Evolutionary conservation across 106 monocot species (phyloP), one percentile per base, ranked within the genome.

Genomic region (Acorus gramineus): DNA sequence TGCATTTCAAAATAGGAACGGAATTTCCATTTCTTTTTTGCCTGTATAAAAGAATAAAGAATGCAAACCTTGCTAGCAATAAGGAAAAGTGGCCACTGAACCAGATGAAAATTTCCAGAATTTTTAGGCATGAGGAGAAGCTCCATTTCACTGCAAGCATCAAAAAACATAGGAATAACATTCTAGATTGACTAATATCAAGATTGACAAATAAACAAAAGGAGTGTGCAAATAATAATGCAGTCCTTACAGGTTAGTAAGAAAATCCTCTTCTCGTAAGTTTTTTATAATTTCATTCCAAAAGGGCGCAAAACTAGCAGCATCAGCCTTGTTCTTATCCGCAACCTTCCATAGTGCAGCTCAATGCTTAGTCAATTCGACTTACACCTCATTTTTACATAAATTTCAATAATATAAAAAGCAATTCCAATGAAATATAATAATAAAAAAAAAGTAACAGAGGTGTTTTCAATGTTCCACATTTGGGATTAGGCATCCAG

Each of bases 251-350:
- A 75, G 55, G 66, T 86, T 86, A 58, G 73, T 76, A 69, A 94
- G 84, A 42, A 90, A 94, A 78, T 94, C 94, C 74, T 94, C 94
- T 44, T 84, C 81, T 46, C 94, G 76, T 71, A 94, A 74, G 75
- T 80, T 90, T 61, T 68, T 82, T 52, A 94, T 74, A 63, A 90
- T 90, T 78, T 94, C 84, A 72, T 94, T 90, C 94, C 94, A 94
- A 60, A 94, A 94, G 3, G 94, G 89, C 66, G 94, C 77, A 87
- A 94, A 94, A 47, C 66, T 82, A 68, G 94, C 81, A 78, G 94
- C 94, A 80, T 94, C 85, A 78, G 78, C 79, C 84, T 84, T 94
- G 9, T 71, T 78, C 49, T 72, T 51, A 69, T 94, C 86, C 50
- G 65, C 63, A 64, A 47, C 63, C 89, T 93, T 80, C 73, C 28